A percentile compares a stretch with the other conserved stretches of the same genome.
Evolutionary conservation across 2,329 filamentous ascomycete genomes (phyloP).

Genomic region (Fusarium sp.): DNA sequence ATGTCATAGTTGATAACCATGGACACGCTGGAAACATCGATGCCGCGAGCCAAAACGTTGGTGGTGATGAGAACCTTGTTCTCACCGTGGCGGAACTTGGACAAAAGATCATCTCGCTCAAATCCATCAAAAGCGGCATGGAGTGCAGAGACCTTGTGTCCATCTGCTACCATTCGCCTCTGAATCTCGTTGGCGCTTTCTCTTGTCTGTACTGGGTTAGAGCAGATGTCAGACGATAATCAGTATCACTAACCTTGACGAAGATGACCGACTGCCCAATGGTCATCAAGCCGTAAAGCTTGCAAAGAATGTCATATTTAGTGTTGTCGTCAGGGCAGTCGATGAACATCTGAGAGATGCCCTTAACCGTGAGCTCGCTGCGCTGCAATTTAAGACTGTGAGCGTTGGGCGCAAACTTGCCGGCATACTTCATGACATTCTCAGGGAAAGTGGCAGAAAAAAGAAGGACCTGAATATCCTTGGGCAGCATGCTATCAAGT

Average conservation of each 20-base stretch:
- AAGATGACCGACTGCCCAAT: constrained; percentile 99
- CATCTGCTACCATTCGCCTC: constrained; percentile 85
- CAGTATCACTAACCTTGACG: constrained; percentile 74
- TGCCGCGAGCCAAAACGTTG: constrained; percentile 95
- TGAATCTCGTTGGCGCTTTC: constrained; percentile 89
- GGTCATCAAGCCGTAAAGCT: constrained; percentile 95
- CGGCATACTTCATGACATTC: constrained; percentile 85
- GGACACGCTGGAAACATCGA: constrained; percentile 90
- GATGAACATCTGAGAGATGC: constrained; percentile 98
- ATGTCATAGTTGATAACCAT: constrained; percentile 99
- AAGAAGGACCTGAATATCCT: constrained; percentile 84
- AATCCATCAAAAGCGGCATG: constrained; percentile 88
- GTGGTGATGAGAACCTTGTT: constrained; percentile 98
- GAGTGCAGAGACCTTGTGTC: constrained; percentile 90
- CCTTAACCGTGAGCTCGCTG: constrained; percentile 93
- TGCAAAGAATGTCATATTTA: constrained; percentile 90
- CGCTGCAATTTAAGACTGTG: constrained; percentile 90
- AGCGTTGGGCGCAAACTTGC: constrained; percentile 84
- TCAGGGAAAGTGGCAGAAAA: constrained; percentile 96
- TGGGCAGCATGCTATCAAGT: constrained; percentile 74
- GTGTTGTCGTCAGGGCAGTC: constrained; percentile 85
- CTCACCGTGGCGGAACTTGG: constrained; percentile 85
- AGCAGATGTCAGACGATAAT: neutral
- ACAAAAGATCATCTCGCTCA: constrained; percentile 85
- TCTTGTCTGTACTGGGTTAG: constrained; percentile 71